Base-by-base conservation (phyloP, 805 yeast genomes). In the Komagataella pastoris region DNA sequence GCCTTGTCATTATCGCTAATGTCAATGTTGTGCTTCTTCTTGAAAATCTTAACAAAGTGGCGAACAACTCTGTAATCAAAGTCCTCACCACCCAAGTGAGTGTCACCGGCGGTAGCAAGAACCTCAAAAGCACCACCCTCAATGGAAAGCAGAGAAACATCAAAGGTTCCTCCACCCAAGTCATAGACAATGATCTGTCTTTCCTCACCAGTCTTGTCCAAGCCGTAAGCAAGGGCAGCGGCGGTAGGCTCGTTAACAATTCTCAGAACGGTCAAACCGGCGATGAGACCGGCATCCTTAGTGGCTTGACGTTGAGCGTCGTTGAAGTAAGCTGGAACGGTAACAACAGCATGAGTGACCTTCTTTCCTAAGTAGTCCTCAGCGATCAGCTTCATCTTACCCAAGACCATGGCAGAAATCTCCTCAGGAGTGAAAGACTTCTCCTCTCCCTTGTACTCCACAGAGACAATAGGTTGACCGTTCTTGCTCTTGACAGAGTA, bases 11-110 rank as follows among this genome's bases (percentile, higher is more conserved):
- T 89, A 55, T 78, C 75, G 58, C 87, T 69, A 57, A 91, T 75
- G 69, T 93, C 97, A 63, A 88, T 83, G 63, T 79, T 79, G 69
- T 89, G 82, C 77, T 91, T 91, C 83, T 93, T 87, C 80, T 90
- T 88, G 77, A 89, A 89, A 53, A 81, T 76, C 73, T 85, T 85
- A 65, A 81, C 78, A 67, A 90, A 86, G 72, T 88, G 93, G 71
- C 83, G 83, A 57, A 88, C 90, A 65, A 88, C 84, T 71, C 88
- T 81, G 76, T 78, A 81, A 73, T 88, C 97, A 62, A 88, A 88
- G 74, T 88, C 97, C 76, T 88, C 96, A 80, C 97, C 97, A 79
- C 97, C 97, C 72, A 88, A 80, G 70, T 88, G 97, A 56, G 97
- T 88, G 69, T 88, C 96, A 84, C 96, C 96, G 55, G 95, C 88